Conservation (phyloP, 2,329 filamentous ascomycete genomes). For the Pyrenochaeta sp. region DNA sequence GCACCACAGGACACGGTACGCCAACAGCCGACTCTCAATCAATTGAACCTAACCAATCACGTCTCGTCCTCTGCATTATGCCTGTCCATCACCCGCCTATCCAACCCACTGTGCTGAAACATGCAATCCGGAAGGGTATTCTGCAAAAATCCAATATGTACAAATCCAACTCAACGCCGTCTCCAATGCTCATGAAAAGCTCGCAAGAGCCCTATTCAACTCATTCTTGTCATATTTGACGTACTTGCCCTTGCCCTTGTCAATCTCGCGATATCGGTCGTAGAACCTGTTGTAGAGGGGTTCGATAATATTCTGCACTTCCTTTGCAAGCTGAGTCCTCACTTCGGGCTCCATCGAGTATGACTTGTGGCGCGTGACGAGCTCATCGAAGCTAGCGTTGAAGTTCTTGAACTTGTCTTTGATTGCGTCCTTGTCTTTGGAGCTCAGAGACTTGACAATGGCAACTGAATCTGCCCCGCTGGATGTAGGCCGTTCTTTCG, state of each 20-base stretch:
- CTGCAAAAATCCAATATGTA: constrained; percentile 25
- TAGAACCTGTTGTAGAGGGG: constrained; percentile 94
- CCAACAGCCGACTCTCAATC: constrained; percentile 7
- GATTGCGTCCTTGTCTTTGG: constrained; percentile 94
- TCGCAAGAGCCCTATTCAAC: constrained; percentile 69
- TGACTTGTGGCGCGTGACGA: constrained; percentile 81
- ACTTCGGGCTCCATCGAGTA: constrained; percentile 94
- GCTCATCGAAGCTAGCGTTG: constrained; percentile 88
- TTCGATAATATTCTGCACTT: constrained; percentile 91
- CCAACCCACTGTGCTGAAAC: constrained; percentile 23
- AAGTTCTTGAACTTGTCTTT: constrained; percentile 96
- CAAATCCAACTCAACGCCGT: constrained; percentile 30
- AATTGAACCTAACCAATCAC: constrained; percentile 25
- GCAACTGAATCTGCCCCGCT: constrained; percentile 77
- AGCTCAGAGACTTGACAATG: constrained; percentile 81
- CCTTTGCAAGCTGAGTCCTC: constrained; percentile 76
- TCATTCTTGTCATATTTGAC: constrained; percentile 93
- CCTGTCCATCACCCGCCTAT: constrained; percentile 17
- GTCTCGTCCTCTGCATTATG: constrained; percentile 16
- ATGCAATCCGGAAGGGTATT: constrained; percentile 43
- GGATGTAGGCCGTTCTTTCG: constrained; percentile 67
- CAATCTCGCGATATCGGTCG: constrained; percentile 96
- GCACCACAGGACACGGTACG: constrained; percentile 17
- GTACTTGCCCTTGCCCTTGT: constrained; percentile 98
- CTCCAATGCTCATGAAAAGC: constrained; percentile 46